Percentiles rank a stretch among this genome's conserved stretches.
phyloP scores from a whole-genome alignment of 495 filamentous ascomycete species.

The Amniculicola lignicola region DNA sequence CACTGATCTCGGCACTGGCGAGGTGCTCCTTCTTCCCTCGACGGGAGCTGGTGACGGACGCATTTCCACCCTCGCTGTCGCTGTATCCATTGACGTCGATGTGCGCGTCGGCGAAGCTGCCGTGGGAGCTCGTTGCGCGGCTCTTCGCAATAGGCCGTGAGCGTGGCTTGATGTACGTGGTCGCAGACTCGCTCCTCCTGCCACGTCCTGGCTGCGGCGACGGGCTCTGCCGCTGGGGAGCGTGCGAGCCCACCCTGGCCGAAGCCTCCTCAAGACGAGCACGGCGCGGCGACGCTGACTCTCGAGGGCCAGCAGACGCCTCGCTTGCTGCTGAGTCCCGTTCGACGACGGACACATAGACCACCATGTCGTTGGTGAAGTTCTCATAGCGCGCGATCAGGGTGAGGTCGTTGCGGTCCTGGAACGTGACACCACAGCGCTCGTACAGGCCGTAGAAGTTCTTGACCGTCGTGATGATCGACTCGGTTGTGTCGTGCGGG shows the following conservation, averaged over 20 bases:
- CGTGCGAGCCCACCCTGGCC: constrained; percentile 63
- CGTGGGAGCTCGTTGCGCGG: constrained; percentile 64
- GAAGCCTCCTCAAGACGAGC: constrained; percentile 44
- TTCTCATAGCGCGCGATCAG: constrained; percentile 96
- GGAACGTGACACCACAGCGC: constrained; percentile 79
- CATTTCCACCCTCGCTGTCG: constrained; percentile 74
- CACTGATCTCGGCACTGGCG: constrained; percentile 92
- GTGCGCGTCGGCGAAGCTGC: constrained; percentile 54
- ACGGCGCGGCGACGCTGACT: constrained; percentile 40
- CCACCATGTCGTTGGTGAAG: constrained; percentile 80
- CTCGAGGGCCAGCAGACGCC: constrained; percentile 15
- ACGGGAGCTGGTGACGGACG: constrained; percentile 65
- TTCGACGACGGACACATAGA: constrained; percentile 84
- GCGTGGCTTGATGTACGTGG: constrained; percentile 56
- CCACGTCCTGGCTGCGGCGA: constrained; percentile 73
- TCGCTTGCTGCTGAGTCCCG: constrained; percentile 44
- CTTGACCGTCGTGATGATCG: constrained; percentile 93
- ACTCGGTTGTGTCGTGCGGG: constrained; percentile 90
- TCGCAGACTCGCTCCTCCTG: constrained; percentile 73
- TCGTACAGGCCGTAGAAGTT: constrained; percentile 95
- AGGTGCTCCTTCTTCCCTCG: constrained; percentile 73
- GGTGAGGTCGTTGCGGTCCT: constrained; percentile 78
- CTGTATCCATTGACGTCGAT: constrained; percentile 72
- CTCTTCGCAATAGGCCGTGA: constrained; percentile 66
- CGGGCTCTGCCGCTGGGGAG: constrained; percentile 72